Evolutionary conservation across 805 yeast species (phyloP).

Genomic region (Zygotorulaspora danielsina): DNA sequence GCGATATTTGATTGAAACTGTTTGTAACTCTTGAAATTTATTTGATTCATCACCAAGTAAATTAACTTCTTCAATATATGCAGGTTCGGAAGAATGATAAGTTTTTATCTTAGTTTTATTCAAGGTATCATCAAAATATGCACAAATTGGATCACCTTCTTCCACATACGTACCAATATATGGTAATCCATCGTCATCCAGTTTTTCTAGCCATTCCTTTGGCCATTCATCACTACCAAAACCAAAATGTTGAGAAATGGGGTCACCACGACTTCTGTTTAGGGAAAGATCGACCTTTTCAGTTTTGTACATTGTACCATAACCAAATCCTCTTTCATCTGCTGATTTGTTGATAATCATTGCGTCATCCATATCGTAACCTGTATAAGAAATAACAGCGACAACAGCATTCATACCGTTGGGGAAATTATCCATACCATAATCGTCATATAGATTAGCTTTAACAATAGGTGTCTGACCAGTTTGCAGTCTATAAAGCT

Average conservation of each 20-base stretch:
- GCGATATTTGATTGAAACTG: slow-evolving; percentile 81
- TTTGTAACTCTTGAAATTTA: slow-evolving; percentile 72
- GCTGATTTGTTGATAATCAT: slow-evolving; percentile 97
- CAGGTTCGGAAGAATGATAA: slow-evolving; percentile 92
- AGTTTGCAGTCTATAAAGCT: slow-evolving; percentile 83
- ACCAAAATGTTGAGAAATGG: slow-evolving; percentile 90
- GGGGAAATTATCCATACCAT: slow-evolving; percentile 98
- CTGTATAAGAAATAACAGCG: slow-evolving; percentile 97
- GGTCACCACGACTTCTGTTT: slow-evolving; percentile 86
- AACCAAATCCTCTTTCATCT: slow-evolving; percentile 96
- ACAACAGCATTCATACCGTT: slow-evolving; percentile 98
- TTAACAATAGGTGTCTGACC: slow-evolving; percentile 98
- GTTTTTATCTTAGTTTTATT: slow-evolving; percentile 91
- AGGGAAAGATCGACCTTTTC: slow-evolving; percentile 81
- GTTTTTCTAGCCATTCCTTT: slow-evolving; percentile 76
- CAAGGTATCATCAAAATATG: slow-evolving; percentile 83
- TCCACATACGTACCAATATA: slow-evolving; percentile 79
- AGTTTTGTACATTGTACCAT: slow-evolving; percentile 93
- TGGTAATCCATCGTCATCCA: slow-evolving; percentile 93
- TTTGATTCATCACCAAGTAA: slow-evolving; percentile 74
- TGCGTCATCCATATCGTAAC: slow-evolving; percentile 99
- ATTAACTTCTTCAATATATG: slow-evolving; percentile 92
- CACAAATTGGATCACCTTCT: slow-evolving; percentile 95
- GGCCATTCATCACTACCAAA: slow-evolving; percentile 94
- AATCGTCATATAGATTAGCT: slow-evolving; percentile 88